A percentile compares a stretch with the other conserved stretches of the same genome.
These are phyloP conservation scores for Saccharomycopsis hybrid DNA, from an alignment of 1,139 yeast species.

Conservation along the genomic window DNA sequence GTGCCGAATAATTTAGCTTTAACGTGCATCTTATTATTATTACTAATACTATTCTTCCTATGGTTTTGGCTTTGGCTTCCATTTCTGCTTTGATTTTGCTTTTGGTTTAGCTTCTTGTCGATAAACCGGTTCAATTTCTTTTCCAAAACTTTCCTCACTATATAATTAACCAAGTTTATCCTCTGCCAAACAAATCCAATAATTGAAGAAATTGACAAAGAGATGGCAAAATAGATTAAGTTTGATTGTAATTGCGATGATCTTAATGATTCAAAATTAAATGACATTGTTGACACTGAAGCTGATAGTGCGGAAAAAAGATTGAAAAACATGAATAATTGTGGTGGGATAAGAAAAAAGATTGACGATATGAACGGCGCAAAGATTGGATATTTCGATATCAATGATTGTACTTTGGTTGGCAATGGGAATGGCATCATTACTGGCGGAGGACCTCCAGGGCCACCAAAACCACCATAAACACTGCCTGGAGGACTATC, in stretches of 20 bases:
- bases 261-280: too few species aligned
- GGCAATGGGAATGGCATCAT: background rate
- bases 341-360: slow-evolving; percentile 10
- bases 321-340: slow-evolving; percentile 3
- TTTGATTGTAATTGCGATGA: too few species aligned
- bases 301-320: background rate
- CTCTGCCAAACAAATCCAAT: background rate
- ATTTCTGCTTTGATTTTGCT: too few species aligned
- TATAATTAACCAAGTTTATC: background rate
- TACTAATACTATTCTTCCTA: too few species aligned
- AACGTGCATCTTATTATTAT: too few species aligned
- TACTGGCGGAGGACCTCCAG: too few species aligned
- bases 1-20: too few species aligned
- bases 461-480: too few species aligned
- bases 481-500: too few species aligned
- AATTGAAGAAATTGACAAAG: background rate
- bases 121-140: background rate
- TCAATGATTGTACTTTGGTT: background rate
- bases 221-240: background rate
- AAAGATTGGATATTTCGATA: background rate
- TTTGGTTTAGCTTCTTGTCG: too few species aligned
- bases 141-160: background rate
- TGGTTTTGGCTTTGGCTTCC: too few species aligned
- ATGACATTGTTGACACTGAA: background rate
- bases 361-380: slow-evolving; percentile 4